Conservation (phyloP, 2,329 filamentous ascomycete species). For the Fusarium veterinarium region DNA sequence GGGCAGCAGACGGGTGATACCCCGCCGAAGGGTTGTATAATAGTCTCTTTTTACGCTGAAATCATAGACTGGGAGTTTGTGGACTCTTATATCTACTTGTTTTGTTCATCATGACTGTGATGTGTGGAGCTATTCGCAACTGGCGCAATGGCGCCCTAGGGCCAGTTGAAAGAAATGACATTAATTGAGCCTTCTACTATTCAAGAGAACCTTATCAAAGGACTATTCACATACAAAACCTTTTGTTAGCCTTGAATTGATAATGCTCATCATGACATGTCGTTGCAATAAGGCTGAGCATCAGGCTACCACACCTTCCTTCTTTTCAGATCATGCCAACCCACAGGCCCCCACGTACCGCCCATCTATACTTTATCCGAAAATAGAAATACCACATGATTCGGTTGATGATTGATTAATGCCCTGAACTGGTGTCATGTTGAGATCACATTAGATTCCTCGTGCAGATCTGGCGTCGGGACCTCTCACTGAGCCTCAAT, state of each 20-base stretch:
- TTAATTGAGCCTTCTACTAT: not conserved
- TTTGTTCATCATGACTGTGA: not conserved
- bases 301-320: not conserved
- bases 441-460: not conserved
- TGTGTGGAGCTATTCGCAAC: not conserved
- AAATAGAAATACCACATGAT: not conserved
- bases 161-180: not conserved
- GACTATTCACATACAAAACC: too few relatives aligned
- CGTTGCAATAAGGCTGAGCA: not conserved
- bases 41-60: constrained; percentile 43
- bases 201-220: too few relatives aligned
- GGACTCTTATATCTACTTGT: constrained; percentile 25
- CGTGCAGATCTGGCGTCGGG: too few relatives aligned
- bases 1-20: constrained; percentile 43
- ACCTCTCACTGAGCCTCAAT: too few relatives aligned
- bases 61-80: constrained; percentile 42
- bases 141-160: not conserved
- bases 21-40: constrained; percentile 43
- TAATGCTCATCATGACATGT: not conserved
- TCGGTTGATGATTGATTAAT: not conserved
- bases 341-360: not conserved
- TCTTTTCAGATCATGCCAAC: not conserved
- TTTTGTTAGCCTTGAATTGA: rapidly evolving
- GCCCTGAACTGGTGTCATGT: not conserved
- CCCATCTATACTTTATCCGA: not conserved